These are phyloP conservation scores for Aureobasidium sp. DNA, from an alignment of 2,329 filamentous ascomycete species.

Conservation along the genomic window DNA sequence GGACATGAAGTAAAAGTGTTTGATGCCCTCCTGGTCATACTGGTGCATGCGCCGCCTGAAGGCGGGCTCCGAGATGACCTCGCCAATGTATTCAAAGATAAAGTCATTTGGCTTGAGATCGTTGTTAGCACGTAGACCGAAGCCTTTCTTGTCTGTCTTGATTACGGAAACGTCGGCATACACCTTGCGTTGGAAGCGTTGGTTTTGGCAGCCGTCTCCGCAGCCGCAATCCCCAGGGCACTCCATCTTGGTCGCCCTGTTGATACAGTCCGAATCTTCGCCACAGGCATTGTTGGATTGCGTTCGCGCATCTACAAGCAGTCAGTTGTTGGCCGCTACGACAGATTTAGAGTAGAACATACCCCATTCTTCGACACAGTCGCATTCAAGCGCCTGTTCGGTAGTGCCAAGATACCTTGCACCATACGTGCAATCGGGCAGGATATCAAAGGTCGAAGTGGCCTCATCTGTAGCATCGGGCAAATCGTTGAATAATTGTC, in stretches of 20 bases:
- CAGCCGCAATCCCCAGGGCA: slow-evolving; percentile 84
- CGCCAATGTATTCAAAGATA: slow-evolving; percentile 96
- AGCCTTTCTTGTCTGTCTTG: slow-evolving; percentile 97
- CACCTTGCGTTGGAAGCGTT: slow-evolving; percentile 83
- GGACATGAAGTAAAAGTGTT: slow-evolving; percentile 99
- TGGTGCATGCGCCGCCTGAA: slow-evolving; percentile 86
- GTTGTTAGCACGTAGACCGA: slow-evolving; percentile 73
- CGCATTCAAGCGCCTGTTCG: slow-evolving; percentile 89
- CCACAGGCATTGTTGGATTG: slow-evolving; percentile 74
- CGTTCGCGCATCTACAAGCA: slow-evolving; percentile 38
- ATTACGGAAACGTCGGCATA: slow-evolving; percentile 91
- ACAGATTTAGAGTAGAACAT: slow-evolving; percentile 36
- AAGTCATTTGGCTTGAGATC: slow-evolving; percentile 78
- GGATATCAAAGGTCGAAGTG: slow-evolving; percentile 66
- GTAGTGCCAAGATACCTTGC: slow-evolving; percentile 86
- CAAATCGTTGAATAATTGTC: slow-evolving; percentile 62
- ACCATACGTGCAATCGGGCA: slow-evolving; percentile 80
- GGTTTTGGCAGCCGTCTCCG: slow-evolving; percentile 81
- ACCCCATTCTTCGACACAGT: slow-evolving; percentile 94
- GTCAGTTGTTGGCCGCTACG: slow-evolving; percentile 21
- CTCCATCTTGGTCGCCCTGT: slow-evolving; percentile 96
- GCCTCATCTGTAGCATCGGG: slow-evolving; percentile 74
- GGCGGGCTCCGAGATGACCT: slow-evolving; percentile 88
- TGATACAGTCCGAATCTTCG: slow-evolving; percentile 97
- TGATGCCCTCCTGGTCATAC: slow-evolving; percentile 94